Evolutionary conservation across 2,329 filamentous ascomycete genomes (phyloP).

Genomic region (Ploettnerulaceae sp.): DNA sequence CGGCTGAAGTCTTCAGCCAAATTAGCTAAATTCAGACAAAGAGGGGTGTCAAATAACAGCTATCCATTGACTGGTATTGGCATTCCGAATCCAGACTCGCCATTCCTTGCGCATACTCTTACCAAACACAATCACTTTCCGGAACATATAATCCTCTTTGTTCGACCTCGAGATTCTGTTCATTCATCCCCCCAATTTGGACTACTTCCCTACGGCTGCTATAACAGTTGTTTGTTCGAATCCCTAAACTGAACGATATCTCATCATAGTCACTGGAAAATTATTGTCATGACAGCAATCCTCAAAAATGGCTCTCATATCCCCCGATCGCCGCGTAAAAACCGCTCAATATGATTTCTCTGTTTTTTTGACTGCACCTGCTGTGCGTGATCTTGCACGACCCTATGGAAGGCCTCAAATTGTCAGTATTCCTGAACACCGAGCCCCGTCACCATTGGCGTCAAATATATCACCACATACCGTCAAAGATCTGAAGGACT

Average conservation of each 20-base stretch:
- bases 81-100: constrained; percentile 10
- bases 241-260: background rate
- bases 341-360: constrained; percentile 16
- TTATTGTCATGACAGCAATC: too few species aligned
- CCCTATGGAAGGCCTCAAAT: constrained; percentile 11
- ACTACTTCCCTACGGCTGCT: background rate
- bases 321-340: background rate
- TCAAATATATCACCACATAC: constrained; percentile 18
- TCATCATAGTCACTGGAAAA: background rate
- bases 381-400: constrained; percentile 3
- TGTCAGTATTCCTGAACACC: constrained; percentile 20
- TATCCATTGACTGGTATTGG: background rate
- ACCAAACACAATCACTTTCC: constrained; percentile 5
- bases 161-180: background rate
- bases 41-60: background rate
- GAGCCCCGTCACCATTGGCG: constrained; percentile 22
- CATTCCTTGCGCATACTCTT: constrained; percentile 16
- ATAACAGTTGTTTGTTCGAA: background rate
- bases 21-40: too few species aligned
- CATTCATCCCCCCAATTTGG: background rate
- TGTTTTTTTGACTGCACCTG: constrained; percentile 17
- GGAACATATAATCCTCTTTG: background rate
- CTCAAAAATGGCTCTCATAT: background rate
- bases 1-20: too few species aligned
- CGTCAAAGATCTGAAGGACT: constrained; percentile 15